Conservation (phyloP, 2,329 filamentous ascomycete species). For the Cryphonectria parasitica region DNA sequence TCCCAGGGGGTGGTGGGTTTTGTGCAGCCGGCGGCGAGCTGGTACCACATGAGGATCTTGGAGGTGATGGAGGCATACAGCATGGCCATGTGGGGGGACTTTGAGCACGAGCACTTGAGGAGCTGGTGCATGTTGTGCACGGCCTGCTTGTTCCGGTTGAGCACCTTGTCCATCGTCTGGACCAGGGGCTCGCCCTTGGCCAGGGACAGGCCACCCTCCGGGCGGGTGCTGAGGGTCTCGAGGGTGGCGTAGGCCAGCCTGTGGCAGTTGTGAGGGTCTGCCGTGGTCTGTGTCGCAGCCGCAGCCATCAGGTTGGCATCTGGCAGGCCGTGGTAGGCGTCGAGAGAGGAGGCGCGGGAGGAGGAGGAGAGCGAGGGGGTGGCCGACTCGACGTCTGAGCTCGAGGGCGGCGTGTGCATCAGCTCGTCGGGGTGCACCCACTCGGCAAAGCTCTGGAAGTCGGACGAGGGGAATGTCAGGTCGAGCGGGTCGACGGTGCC, state of each 20-base stretch:
- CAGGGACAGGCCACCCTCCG: slow-evolving; percentile 14
- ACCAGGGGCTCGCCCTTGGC: slow-evolving; percentile 20
- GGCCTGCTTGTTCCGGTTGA: slow-evolving; percentile 30
- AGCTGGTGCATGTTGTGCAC: slow-evolving; percentile 29
- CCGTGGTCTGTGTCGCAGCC: neutral
- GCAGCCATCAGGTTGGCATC: slow-evolving; percentile 15
- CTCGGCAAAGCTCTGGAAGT: slow-evolving; percentile 27
- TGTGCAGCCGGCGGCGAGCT: slow-evolving; percentile 27
- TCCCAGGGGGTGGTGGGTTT: slow-evolving; percentile 25
- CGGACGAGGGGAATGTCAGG: slow-evolving; percentile 26
- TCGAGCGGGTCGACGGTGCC: slow-evolving; percentile 27
- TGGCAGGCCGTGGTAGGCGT: slow-evolving; percentile 16
- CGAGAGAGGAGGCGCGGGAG: slow-evolving; percentile 21
- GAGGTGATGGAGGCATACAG: slow-evolving; percentile 29
- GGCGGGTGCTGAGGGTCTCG: slow-evolving; percentile 23
- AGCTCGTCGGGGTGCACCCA: slow-evolving; percentile 29
- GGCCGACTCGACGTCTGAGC: slow-evolving; percentile 19
- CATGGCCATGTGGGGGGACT: slow-evolving; percentile 27
- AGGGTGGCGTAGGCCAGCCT: slow-evolving; percentile 24
- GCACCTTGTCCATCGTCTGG: slow-evolving; percentile 30
- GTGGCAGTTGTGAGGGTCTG: slow-evolving; percentile 28
- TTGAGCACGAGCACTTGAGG: slow-evolving; percentile 27
- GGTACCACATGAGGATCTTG: slow-evolving; percentile 31
- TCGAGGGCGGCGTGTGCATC: slow-evolving; percentile 25
- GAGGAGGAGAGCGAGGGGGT: slow-evolving; percentile 17